These are phyloP conservation scores for Teratosphaeria destructans DNA, from an alignment of 2,329 filamentous ascomycete species.

Conservation along the genomic window DNA sequence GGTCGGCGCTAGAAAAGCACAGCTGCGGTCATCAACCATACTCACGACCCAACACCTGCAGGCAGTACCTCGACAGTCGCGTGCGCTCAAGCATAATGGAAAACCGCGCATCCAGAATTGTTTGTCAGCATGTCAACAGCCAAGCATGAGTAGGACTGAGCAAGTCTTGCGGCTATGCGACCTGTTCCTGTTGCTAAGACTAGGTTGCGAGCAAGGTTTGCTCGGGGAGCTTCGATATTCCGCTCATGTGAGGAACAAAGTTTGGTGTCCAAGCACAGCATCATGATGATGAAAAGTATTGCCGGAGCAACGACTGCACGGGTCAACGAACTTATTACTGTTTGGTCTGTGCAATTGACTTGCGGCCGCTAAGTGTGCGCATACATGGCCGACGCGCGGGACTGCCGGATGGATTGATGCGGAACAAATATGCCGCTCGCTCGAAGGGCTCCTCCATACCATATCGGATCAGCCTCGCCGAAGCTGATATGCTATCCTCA, in stretches of 20 bases:
- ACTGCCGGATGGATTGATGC: too few species aligned
- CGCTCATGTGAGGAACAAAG: neutral
- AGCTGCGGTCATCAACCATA: neutral
- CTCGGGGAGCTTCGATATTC: neutral
- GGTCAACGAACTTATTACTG: too few species aligned
- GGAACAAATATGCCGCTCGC: too few species aligned
- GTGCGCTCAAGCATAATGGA: neutral
- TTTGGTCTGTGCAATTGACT: too few species aligned
- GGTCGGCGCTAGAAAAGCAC: neutral
- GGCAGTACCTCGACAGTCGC: neutral
- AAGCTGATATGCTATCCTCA: too few species aligned
- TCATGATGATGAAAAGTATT: too few species aligned
- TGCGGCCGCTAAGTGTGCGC: too few species aligned
- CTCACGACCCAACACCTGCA: neutral
- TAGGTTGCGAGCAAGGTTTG: neutral
- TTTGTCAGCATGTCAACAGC: neutral
- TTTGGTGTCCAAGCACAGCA: neutral
- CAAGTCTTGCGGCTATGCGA: neutral
- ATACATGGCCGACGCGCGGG: too few species aligned
- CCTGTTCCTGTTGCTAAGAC: neutral
- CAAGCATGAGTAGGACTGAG: neutral
- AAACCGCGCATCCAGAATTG: neutral
- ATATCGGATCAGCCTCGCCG: too few species aligned
- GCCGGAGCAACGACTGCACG: too few species aligned
- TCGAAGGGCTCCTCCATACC: too few species aligned